Evolutionary conservation across 805 yeast genomes (phyloP).

Genomic region (Candida nemodendra): DNA sequence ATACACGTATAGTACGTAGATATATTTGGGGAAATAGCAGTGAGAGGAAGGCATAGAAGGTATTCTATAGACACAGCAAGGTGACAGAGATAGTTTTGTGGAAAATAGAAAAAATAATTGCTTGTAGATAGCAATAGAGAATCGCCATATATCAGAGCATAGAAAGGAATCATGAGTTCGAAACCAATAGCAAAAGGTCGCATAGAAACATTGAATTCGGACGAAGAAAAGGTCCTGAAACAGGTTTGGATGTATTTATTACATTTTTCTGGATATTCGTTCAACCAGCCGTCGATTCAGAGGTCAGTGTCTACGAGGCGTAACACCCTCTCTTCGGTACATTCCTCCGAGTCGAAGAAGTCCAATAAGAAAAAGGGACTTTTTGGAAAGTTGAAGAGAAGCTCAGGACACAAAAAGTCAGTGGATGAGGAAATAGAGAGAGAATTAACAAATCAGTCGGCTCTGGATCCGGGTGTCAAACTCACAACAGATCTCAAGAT

Average conservation of each 20-base stretch:
- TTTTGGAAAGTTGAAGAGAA: conserved; percentile 29
- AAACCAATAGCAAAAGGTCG: conserved; percentile 37
- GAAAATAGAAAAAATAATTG: no score
- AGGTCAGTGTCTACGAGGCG: conserved; percentile 11
- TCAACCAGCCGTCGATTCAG: conserved; percentile 17
- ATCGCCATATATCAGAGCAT: background rate
- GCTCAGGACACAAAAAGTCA: conserved; percentile 25
- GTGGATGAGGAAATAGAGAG: conserved; percentile 19
- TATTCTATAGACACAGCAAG: no score
- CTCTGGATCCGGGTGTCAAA: conserved; percentile 28
- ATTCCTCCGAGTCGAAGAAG: conserved; percentile 27
- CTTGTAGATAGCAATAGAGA: no score
- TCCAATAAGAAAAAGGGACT: conserved; percentile 32
- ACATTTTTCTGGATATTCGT: conserved; percentile 53
- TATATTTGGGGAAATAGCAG: no score
- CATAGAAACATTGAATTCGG: conserved; percentile 44
- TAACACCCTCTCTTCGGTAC: conserved; percentile 29
- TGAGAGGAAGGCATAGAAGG: no score
- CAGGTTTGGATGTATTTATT: conserved; percentile 69
- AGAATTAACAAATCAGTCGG: conserved; percentile 22
- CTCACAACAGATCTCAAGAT: conserved; percentile 37
- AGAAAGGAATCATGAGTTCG: background rate
- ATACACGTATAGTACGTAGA: no score
- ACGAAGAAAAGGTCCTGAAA: conserved; percentile 63
- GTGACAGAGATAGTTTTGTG: no score